phyloP scores from a whole-genome alignment of 768 basidiomycete species.

The Symmetrospora coprosmae region DNA sequence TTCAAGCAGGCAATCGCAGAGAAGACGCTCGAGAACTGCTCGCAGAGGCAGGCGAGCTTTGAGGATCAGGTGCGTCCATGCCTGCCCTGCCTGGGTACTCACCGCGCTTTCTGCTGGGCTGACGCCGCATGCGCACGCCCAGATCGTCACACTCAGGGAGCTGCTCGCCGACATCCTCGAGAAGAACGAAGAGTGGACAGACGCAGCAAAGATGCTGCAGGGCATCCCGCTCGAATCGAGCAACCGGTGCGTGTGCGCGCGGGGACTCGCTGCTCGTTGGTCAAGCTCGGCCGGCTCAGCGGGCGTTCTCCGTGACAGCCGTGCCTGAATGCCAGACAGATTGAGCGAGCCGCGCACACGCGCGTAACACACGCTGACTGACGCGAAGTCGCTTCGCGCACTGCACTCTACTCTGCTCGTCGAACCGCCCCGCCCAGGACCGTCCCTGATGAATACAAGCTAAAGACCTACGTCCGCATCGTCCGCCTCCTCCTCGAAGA shows the following conservation, averaged over 20 bases:
- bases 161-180: slow-evolving; percentile 85
- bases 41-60: slow-evolving; percentile 72
- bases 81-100: neutral
- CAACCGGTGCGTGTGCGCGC: slow-evolving; percentile 50
- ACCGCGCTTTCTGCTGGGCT: neutral
- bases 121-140: neutral
- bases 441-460: slow-evolving; percentile 67
- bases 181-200: slow-evolving; percentile 80
- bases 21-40: slow-evolving; percentile 54
- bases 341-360: no score
- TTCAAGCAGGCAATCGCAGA: slow-evolving; percentile 59
- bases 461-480: slow-evolving; percentile 81
- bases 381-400: neutral
- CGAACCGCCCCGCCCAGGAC: slow-evolving; percentile 39
- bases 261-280: no score
- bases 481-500: slow-evolving; percentile 88
- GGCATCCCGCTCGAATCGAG: slow-evolving; percentile 81
- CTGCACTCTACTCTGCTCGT: no score
- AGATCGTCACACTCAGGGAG: slow-evolving; percentile 72
- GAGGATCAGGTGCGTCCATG: slow-evolving; percentile 69
- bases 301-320: no score
- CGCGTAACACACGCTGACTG: neutral
- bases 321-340: no score
- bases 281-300: no score
- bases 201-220: slow-evolving; percentile 80